phyloP scores from a whole-genome alignment of 768 basidiomycete species.

The Phlebiopsis flavidoalba region DNA sequence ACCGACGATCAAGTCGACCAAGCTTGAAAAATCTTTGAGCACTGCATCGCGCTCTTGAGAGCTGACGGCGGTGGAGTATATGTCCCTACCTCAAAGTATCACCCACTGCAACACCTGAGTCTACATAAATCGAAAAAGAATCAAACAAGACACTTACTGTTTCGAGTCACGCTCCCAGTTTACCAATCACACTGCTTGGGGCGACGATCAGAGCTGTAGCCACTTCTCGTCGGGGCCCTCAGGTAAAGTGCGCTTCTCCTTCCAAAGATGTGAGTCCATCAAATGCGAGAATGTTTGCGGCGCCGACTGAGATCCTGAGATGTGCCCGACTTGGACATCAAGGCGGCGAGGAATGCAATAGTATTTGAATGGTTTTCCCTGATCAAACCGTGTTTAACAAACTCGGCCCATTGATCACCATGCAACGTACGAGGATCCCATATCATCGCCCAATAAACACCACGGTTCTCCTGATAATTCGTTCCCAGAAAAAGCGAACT shows the following conservation, averaged over 20 bases:
- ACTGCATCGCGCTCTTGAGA: constrained; percentile 49
- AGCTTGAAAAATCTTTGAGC: constrained; percentile 67
- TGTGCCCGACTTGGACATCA: constrained; percentile 80
- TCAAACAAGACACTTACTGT: constrained; percentile 42
- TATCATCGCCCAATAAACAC: constrained; percentile 91
- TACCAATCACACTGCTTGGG: constrained; percentile 76
- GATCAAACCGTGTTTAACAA: constrained; percentile 10
- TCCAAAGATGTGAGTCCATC: constrained; percentile 57
- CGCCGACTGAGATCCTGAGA: constrained; percentile 62
- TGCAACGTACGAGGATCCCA: constrained; percentile 69
- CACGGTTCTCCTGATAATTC: constrained; percentile 61
- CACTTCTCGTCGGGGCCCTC: constrained; percentile 57
- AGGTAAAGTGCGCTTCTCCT: constrained; percentile 46
- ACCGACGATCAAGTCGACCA: constrained; percentile 85
- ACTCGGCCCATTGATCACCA: constrained; percentile 15
- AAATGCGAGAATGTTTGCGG: constrained; percentile 56
- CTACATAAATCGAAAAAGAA: background rate
- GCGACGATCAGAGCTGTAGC: constrained; percentile 89
- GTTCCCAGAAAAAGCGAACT: constrained; percentile 71
- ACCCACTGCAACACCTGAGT: constrained; percentile 61
- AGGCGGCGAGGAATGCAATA: constrained; percentile 85
- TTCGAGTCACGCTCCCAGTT: constrained; percentile 90
- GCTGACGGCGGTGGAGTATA: constrained; percentile 53
- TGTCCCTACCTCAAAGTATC: constrained; percentile 83
- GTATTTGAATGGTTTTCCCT: constrained; percentile 90